phyloP scores from a whole-genome alignment of 2,329 filamentous ascomycete species.

The Lomentospora prolificans region DNA sequence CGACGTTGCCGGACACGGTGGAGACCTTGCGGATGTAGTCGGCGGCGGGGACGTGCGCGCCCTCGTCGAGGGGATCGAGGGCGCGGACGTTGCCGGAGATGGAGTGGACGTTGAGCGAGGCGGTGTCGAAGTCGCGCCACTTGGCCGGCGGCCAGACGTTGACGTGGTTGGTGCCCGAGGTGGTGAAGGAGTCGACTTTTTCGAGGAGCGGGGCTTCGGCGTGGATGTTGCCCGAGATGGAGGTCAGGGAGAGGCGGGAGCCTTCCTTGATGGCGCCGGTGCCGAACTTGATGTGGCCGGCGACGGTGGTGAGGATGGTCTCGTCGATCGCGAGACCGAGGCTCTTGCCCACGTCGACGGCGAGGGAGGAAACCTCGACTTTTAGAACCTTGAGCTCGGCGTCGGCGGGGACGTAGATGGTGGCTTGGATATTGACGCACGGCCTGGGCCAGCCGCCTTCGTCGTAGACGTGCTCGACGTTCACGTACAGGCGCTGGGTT shows the following conservation, averaged over 20 bases:
- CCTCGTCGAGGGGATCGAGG: slow-evolving; percentile 26
- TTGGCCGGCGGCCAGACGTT: slow-evolving; percentile 31
- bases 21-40: slow-evolving; percentile 35
- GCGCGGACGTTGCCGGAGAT: slow-evolving; percentile 33
- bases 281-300: slow-evolving; percentile 28
- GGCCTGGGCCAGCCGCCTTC: slow-evolving; percentile 21
- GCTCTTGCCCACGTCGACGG: slow-evolving; percentile 29
- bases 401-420: slow-evolving; percentile 33
- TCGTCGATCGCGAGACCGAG: slow-evolving; percentile 24
- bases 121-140: slow-evolving; percentile 23
- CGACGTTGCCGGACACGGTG: slow-evolving; percentile 35
- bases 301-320: slow-evolving; percentile 23
- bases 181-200: slow-evolving; percentile 31
- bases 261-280: slow-evolving; percentile 14
- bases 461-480: slow-evolving; percentile 25
- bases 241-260: not conserved
- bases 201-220: slow-evolving; percentile 44
- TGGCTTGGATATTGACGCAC: slow-evolving; percentile 38
- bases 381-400: slow-evolving; percentile 26
- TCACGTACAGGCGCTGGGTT: slow-evolving; percentile 28
- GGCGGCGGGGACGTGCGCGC: slow-evolving; percentile 27
- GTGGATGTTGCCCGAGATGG: slow-evolving; percentile 25
- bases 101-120: slow-evolving; percentile 29
- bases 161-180: slow-evolving; percentile 31
- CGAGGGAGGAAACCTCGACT: slow-evolving; percentile 28